Evolutionary conservation across 208 protist species (phyloP), one percentile per base, ranked within the genome.

Genomic region (Leishmania mexicana): DNA sequence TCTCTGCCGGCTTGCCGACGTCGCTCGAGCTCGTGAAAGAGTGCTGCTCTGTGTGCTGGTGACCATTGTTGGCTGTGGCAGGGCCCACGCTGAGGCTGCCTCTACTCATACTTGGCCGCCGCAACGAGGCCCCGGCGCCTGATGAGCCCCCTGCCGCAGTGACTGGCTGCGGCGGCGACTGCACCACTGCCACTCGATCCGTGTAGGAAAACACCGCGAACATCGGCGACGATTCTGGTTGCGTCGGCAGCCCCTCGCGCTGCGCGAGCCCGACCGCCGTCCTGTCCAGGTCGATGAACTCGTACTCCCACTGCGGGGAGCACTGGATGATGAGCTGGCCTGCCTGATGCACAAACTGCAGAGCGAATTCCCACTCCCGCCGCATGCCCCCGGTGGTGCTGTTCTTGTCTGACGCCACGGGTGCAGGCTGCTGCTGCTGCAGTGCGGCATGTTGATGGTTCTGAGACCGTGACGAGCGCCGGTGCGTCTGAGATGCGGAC

Each of bases 341-440:
- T 7, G 88, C 87, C 76, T 93, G 77, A 76, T 96, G 92, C 8
- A 83, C 86, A 73, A 96, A 95, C 21, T 83, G 89, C 13, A 96
- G 86, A 6, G 89, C 85, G 70, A 98, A 98, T 76, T 95, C 94
- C 93, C 95, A 98, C 84, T 98, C 93, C 35, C 95, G 92, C 17
- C 93, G 92, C 93, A 98, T 98, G 45, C 92, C 93, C 42, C 89
- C 90, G 38, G 84, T 38, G 67, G 47, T 17, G 58, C 78, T 83
- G 47, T 81, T 78, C 4, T 35, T 71, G 62, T 38, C 11, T 1
- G 75, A 42, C n/a, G 81, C 8, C 5, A 53, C 3, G 24, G 15
- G 75, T n/a, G 42, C 42, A 31, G 75, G 38, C 45, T 78, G 73
- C 35, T 31, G 62, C 5, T 49, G 53, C 6, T 65, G 75, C 28